A percentile compares a stretch with the other conserved stretches of the same genome.
These are phyloP conservation scores for Sphagnum tenellum DNA, from an alignment of 225 moss, liverwort and hornwort species.

Conservation along the genomic window DNA sequence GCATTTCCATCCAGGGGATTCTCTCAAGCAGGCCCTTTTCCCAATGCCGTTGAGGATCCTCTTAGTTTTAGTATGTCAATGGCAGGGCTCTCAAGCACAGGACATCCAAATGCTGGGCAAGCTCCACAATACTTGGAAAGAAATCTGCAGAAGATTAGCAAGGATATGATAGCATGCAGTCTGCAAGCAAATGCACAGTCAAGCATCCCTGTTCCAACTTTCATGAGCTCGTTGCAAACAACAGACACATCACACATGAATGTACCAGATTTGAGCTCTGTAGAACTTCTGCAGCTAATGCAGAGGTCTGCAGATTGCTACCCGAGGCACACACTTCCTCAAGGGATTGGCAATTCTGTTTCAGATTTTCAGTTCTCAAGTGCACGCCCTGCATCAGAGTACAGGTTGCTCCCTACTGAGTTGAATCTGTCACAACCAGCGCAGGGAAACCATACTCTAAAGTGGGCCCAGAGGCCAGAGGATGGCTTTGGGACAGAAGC, in stretches of 20 bases:
- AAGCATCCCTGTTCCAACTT: conserved; percentile 16
- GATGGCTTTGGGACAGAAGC: conserved; percentile 2
- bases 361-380: conserved; percentile 16
- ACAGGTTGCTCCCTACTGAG: conserved; percentile 17
- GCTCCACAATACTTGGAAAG: neutral
- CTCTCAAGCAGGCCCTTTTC: conserved; percentile 21
- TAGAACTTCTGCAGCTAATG: conserved; percentile 27
- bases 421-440: conserved; percentile 22
- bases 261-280: conserved; percentile 29
- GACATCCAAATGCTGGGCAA: conserved; percentile 7
- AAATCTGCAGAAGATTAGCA: conserved; percentile 15
- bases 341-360: conserved; percentile 6
- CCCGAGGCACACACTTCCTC: conserved; percentile 4
- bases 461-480: neutral
- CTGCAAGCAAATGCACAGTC: conserved; percentile 17
- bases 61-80: conserved; percentile 3
- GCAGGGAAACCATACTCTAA: conserved; percentile 9
- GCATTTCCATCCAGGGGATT: conserved; percentile 13
- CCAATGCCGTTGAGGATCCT: conserved; percentile 8
- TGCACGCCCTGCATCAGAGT: conserved; percentile 13
- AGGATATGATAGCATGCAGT: conserved; percentile 20
- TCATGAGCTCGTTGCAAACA: conserved; percentile 18
- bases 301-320: conserved; percentile 5
- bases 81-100: neutral
- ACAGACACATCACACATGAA: conserved; percentile 12